Evolutionary conservation across 1,139 yeast species (phyloP).

Genomic region (Protomyces arabidopsidicola): DNA sequence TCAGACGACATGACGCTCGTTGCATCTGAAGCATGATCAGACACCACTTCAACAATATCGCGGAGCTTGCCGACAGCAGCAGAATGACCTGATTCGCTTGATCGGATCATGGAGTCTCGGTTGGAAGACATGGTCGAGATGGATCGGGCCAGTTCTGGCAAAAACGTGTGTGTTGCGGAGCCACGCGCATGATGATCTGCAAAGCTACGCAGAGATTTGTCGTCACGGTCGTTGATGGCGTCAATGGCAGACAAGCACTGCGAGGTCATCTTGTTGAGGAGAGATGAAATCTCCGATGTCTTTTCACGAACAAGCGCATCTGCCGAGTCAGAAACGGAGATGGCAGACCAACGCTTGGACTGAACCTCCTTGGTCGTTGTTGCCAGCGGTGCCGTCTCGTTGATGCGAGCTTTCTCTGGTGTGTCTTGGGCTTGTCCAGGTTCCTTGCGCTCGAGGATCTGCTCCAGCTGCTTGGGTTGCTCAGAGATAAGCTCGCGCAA

Average conservation of each 20-base stretch:
- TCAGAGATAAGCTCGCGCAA: constrained; percentile 15
- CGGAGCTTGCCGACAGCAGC: not conserved
- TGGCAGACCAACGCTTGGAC: not conserved
- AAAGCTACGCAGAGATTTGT: constrained; percentile 4
- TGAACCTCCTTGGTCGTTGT: not conserved
- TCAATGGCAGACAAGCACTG: constrained; percentile 23
- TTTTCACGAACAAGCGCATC: constrained; percentile 22
- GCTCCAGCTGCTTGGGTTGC: constrained; percentile 15
- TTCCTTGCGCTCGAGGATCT: constrained; percentile 1
- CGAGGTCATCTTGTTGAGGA: constrained; percentile 23
- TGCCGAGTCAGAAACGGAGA: constrained; percentile 9
- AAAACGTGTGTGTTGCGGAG: not conserved
- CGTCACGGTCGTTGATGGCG: constrained; percentile 11
- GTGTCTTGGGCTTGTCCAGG: not conserved
- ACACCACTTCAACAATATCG: not conserved
- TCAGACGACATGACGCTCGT: not conserved
- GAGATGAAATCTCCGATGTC: constrained; percentile 6
- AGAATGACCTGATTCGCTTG: not conserved
- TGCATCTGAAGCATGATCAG: not conserved
- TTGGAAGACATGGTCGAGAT: not conserved
- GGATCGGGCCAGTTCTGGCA: not conserved
- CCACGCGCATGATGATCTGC: not conserved
- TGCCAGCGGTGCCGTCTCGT: not conserved
- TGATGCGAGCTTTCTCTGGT: not conserved
- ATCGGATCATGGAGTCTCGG: not conserved